Base-by-base conservation (phyloP, 345 rosid species). In the Excoecaria agallocha region DNA sequence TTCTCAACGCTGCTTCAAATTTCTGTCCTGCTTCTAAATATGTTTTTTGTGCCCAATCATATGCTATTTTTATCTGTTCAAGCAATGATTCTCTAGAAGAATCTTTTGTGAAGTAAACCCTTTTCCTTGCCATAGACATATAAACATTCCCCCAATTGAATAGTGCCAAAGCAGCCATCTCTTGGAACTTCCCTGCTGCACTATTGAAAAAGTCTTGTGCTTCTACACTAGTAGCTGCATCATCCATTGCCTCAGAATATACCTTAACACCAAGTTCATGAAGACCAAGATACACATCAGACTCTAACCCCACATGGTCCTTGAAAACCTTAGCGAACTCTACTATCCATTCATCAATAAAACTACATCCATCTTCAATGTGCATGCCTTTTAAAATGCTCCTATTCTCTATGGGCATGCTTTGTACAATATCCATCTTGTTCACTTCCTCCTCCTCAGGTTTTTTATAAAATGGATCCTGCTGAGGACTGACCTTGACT, bases 221-320 rank as follows among this genome's bases (percentile, higher is more conserved):
- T 81, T 88, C 94, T 76, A 90, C 94, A 70, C 94, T 87, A 3
- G 98, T 95, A 69, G 89, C 93, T 5, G 89, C 83, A 74, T 93
- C 99, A 86, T 95, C 98, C 89, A 91, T 88, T 75, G 94, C 93
- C 81, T 93, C 99, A 46, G 93, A 87, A 80, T 89, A 92, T 25
- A 87, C 80, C 80, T 92, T 92, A 87, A 90, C 85, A 56, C 93
- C 91, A 68, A 92, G 85, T 78, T 95, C 91, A 74, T 90, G 95
- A 70, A 92, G 94, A 79, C 86, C 88, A 86, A 91, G 81, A 73
- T 83, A 89, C 71, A 82, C 73, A 80, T 89, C 86, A 30, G 91
- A 85, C 76, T 90, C 97, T 52, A 91, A 74, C n/a, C 89, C 94
- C 58, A 90, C 91, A 74, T 87, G 84, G 78, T 85, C 82, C 87